Evolutionary conservation across 139 green algal species (phyloP).

Genomic region (Protoeuglena noctilucae): DNA sequence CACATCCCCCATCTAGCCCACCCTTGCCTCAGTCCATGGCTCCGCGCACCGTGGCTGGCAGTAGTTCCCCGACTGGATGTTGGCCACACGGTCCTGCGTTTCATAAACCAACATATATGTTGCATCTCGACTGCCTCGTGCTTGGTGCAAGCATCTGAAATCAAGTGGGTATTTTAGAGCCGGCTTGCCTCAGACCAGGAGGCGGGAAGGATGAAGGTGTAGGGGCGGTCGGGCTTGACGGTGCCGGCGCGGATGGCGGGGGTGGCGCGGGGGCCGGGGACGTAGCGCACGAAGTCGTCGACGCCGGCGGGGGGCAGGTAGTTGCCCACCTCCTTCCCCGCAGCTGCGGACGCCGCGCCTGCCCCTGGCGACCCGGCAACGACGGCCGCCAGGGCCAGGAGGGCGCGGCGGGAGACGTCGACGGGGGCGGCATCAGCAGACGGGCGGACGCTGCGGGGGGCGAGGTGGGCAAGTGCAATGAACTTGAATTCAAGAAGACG

Average conservation of each 20-base stretch:
- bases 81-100: conserved; percentile 16
- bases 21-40: conserved; percentile 24
- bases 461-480: no score
- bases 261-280: conserved; percentile 1
- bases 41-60: conserved; percentile 31
- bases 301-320: neutral
- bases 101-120: no score
- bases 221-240: conserved; percentile 6
- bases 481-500: no score
- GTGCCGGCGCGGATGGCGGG: conserved; percentile 10
- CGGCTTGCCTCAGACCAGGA: conserved; percentile 12
- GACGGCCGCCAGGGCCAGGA: no score
- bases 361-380: no score
- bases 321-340: neutral
- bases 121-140: no score
- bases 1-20: neutral
- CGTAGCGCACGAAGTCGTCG: conserved; percentile 11
- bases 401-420: no score
- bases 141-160: no score
- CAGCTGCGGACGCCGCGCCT: neutral
- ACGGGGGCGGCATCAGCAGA: no score
- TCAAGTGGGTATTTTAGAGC: no score
- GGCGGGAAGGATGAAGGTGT: conserved; percentile 18
- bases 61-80: conserved; percentile 27
- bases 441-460: no score